Percentiles rank a stretch among this genome's conserved stretches.
phyloP scores from a whole-genome alignment of 2,329 filamentous ascomycete species.

The Ascochyta lentis region DNA sequence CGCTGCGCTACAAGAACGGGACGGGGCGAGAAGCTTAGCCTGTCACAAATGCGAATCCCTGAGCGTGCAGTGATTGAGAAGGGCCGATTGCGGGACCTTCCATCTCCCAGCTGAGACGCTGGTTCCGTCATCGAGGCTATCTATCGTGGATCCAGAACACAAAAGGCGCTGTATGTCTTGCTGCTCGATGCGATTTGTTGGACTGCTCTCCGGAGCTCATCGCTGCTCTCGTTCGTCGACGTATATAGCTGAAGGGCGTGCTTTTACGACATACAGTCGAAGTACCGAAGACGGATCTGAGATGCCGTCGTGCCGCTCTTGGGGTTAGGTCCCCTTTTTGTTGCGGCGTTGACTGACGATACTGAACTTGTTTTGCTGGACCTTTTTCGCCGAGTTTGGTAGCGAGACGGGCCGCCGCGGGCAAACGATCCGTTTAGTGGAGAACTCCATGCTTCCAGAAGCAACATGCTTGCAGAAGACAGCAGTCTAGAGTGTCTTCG shows the following conservation, averaged over 20 bases:
- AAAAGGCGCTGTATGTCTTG: conserved; percentile 6
- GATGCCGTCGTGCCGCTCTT: neutral
- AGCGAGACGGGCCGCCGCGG: conserved; percentile 7
- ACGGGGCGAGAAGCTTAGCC: conserved; percentile 11
- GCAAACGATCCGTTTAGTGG: neutral
- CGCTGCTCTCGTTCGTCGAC: neutral
- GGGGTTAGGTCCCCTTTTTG: neutral
- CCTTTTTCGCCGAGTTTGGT: neutral
- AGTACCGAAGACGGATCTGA: neutral
- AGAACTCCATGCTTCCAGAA: neutral
- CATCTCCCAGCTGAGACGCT: neutral
- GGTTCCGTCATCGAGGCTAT: conserved; percentile 5
- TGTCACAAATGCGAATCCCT: neutral
- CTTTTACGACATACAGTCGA: neutral
- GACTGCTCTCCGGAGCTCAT: neutral
- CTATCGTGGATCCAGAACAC: conserved; percentile 2
- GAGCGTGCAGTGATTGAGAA: conserved; percentile 4
- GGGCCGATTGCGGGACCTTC: conserved; percentile 1
- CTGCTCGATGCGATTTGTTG: neutral
- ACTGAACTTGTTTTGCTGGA: neutral
- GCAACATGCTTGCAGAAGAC: neutral
- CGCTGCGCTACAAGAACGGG: conserved; percentile 2
- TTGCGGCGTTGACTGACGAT: neutral
- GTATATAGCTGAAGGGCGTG: neutral
- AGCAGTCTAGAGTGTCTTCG: neutral